A percentile compares a stretch with the other conserved stretches of the same genome.
Evolutionary conservation across 2,329 filamentous ascomycete genomes (phyloP).

Genomic region (Exophiala phaeomuriformis): DNA sequence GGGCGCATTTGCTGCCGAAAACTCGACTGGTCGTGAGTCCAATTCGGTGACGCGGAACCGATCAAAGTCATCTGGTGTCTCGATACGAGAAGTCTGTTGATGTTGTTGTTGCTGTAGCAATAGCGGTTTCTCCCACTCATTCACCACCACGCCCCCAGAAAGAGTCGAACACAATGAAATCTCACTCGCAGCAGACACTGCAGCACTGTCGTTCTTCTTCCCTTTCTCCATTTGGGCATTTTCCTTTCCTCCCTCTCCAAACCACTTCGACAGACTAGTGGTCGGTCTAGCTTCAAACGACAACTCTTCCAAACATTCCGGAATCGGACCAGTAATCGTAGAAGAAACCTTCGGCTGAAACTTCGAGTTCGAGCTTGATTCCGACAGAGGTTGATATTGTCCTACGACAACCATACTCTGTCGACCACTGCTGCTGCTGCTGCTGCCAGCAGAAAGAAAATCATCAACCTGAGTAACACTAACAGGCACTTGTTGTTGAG

Average conservation of each 20-base stretch:
- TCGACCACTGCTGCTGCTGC: too few species aligned
- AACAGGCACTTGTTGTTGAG: too few species aligned
- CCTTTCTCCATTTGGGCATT: background rate
- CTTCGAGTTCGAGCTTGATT: too few species aligned
- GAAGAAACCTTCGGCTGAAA: too few species aligned
- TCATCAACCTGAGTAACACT: too few species aligned
- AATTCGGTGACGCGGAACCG: constrained; percentile 5
- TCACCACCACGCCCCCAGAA: background rate
- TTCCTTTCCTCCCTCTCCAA: background rate
- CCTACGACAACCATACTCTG: too few species aligned
- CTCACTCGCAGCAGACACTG: background rate
- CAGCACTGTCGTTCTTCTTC: background rate
- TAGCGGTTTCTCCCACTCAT: background rate
- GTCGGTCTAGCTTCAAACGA: background rate
- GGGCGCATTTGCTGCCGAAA: background rate
- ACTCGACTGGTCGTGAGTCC: background rate
- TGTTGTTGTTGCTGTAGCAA: background rate
- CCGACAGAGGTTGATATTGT: too few species aligned
- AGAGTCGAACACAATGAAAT: constrained; percentile 1
- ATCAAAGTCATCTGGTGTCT: constrained; percentile 12
- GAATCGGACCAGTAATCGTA: background rate
- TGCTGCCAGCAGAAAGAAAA: too few species aligned
- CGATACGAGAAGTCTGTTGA: background rate
- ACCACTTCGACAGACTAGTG: constrained; percentile 1
- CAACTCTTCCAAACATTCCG: background rate